Evolutionary conservation across 441 rosid genomes (phyloP).

Genomic region (Gossypium gossypioides): DNA sequence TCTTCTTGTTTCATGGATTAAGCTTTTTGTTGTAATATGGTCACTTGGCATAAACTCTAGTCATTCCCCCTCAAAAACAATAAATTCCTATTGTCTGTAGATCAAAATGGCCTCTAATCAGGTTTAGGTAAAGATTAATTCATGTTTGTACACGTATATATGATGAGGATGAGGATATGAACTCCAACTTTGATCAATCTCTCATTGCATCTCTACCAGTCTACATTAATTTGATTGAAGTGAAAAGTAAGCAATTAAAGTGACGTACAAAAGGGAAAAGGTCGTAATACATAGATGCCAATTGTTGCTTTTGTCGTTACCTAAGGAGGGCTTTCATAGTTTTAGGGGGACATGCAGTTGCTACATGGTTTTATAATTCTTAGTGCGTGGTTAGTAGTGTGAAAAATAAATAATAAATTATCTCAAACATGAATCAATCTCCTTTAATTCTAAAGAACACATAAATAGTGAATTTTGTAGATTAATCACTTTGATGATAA

Average conservation of each 20-base stretch:
- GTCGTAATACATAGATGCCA: not conserved
- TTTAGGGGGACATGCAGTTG: not conserved
- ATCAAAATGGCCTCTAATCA: not conserved
- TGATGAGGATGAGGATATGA: too few relatives aligned
- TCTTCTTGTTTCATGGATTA: not conserved
- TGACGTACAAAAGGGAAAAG: not conserved
- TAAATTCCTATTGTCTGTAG: not conserved
- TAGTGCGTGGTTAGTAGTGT: too few relatives aligned
- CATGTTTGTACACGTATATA: not conserved
- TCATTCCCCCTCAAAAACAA: not conserved
- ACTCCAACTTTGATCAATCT: not conserved
- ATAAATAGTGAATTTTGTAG: too few relatives aligned
- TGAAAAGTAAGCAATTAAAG: too few relatives aligned
- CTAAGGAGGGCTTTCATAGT: not conserved
- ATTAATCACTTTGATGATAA: too few relatives aligned
- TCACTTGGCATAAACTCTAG: too few relatives aligned
- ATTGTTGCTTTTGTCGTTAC: not conserved
- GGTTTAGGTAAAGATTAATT: not conserved
- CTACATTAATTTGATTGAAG: too few relatives aligned
- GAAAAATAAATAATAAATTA: too few relatives aligned
- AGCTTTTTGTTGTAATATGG: not conserved
- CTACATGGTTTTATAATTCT: too few relatives aligned
- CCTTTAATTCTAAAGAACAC: too few relatives aligned
- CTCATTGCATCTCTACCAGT: not conserved
- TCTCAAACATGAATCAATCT: too few relatives aligned